These are phyloP conservation scores for Glycine latifolia DNA, from an alignment of 306 rosid genomes.

Conservation along the genomic window DNA sequence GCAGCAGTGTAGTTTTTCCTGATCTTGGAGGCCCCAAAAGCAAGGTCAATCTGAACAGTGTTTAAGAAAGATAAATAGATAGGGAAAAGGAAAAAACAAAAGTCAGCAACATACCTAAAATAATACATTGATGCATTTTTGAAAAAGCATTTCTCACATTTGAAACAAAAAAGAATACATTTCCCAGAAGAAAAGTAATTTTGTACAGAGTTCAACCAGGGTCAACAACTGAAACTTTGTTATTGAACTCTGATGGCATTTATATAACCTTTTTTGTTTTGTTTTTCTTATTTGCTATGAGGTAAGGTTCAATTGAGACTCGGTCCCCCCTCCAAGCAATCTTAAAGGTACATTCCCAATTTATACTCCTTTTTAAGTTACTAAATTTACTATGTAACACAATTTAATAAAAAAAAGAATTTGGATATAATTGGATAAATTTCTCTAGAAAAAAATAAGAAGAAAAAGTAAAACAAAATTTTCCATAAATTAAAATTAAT, in stretches of 20 bases:
- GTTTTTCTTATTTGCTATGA: neutral
- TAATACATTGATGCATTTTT: neutral
- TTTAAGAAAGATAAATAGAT: conserved; percentile 2
- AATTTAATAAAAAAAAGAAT: neutral
- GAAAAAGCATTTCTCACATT: neutral
- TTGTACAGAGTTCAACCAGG: neutral
- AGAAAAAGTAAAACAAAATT: no score
- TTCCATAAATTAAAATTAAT: no score
- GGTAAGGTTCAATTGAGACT: neutral
- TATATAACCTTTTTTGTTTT: neutral
- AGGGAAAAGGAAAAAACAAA: neutral
- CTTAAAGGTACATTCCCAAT: neutral
- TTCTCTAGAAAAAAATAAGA: no score
- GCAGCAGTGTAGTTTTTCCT: conserved; percentile 65
- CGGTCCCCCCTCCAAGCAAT: neutral
- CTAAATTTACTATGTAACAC: conserved; percentile 1
- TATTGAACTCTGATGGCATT: neutral
- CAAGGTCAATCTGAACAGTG: conserved; percentile 55
- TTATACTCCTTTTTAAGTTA: neutral
- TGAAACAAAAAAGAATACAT: neutral
- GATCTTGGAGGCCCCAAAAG: conserved; percentile 71
- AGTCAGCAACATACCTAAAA: conserved; percentile 7
- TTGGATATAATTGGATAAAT: no score
- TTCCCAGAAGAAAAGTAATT: neutral
- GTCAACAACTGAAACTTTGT: neutral